Conservation (phyloP, 139 green algal genomes). For the Picochlorum sp. region DNA sequence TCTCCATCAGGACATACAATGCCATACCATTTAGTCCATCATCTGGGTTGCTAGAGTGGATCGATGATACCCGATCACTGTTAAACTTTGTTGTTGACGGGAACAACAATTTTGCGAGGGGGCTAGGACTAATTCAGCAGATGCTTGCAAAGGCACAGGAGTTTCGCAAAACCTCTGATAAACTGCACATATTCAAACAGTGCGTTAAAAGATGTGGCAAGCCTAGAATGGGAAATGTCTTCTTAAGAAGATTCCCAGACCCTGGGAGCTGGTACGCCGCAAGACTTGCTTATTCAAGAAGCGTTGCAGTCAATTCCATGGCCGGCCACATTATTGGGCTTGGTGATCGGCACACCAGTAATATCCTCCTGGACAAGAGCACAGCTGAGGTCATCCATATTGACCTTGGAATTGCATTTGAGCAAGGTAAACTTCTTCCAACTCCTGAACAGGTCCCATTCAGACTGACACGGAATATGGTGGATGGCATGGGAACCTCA, state of each 20-base stretch:
- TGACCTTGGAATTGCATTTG: constrained; percentile 96
- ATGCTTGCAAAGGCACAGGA: background rate
- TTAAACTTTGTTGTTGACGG: constrained; percentile 47
- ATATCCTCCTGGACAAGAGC: constrained; percentile 81
- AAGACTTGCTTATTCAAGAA: constrained; percentile 70
- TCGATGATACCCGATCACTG: constrained; percentile 75
- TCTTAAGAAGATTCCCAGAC: constrained; percentile 77
- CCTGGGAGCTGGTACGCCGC: constrained; percentile 64
- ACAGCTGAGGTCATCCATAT: constrained; percentile 94
- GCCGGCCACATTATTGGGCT: constrained; percentile 88
- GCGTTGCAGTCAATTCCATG: constrained; percentile 69
- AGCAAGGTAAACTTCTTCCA: constrained; percentile 78
- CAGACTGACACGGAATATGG: constrained; percentile 83
- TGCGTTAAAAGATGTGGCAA: constrained; percentile 21
- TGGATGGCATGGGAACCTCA: constrained; percentile 86
- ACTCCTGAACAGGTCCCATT: constrained; percentile 94
- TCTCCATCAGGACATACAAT: constrained; percentile 77
- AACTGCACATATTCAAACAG: background rate
- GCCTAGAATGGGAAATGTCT: constrained; percentile 88
- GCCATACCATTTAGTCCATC: constrained; percentile 81
- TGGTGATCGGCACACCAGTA: constrained; percentile 81
- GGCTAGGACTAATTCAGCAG: background rate
- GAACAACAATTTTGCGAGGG: too few species aligned
- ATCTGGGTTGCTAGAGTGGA: constrained; percentile 87
- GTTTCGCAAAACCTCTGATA: background rate